Base-by-base conservation (phyloP, 2,329 filamentous ascomycete species). In the Leptographium radiaticola region DNA sequence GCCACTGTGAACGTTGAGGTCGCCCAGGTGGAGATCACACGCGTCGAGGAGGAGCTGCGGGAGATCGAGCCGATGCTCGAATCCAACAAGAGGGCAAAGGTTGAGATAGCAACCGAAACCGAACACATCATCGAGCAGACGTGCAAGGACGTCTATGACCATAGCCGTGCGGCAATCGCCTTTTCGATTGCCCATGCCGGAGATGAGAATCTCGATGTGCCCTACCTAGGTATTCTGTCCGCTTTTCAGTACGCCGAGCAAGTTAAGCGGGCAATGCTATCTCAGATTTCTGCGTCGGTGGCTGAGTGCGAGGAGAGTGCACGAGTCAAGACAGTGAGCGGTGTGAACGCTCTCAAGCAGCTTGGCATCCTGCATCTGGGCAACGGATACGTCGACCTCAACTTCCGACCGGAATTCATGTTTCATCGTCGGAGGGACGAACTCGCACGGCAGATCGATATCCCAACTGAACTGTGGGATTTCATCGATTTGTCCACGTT, bases 221-320 rank as follows among this genome's bases (percentile, higher is more conserved):
- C 83, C 16, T 98, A 98, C 63, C 88, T 87, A 2, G 93, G 93
- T 33, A 67, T 97, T 6, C 83, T 94, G 59, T 81, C 79, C 43
- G 89, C 86, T 2, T 96, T 95, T 71, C 80, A 89, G 59, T 98
- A 94, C 65, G 93, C 93, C 3, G 93, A 98, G 59, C 89, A 95
- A 57, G 75, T 97, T 58, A 95, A 95, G 68, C 77, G 85, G 58
- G 90, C 89, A 5, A 97, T 98, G 84, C 76, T 98, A 15, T 83
- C 89, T 25, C 84, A 90, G 61, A 90, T 98, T 48, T 81, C 89
- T 2, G 79, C 83, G 10, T 84, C 87, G 0, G 89, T 97, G 10
- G 75, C 76, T 4, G 71, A 75, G 39, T 96, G 89, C 63, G 93
- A 98, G 70, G 86, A 95, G 56, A 80, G 87, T 59, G 93, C 89